Conservation (phyloP, 129 eudicot species). For the Dittrichia graveolens region DNA sequence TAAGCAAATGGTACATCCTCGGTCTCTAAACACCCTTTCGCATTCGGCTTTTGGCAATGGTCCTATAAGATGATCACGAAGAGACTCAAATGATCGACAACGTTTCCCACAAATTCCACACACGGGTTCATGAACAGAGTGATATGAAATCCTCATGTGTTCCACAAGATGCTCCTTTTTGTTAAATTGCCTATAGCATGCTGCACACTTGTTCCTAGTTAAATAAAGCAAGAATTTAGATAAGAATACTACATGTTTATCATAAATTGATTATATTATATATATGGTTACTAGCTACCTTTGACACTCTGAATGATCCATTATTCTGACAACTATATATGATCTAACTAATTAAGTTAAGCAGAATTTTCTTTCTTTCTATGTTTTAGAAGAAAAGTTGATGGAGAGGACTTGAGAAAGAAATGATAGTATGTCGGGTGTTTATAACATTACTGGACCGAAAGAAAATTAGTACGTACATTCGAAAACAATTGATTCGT, state of each 20-base stretch:
- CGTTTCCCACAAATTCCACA: constrained; percentile 87
- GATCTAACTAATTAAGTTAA: constrained; percentile 16
- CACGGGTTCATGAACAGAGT: constrained; percentile 93
- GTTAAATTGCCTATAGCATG: constrained; percentile 96
- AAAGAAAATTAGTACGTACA: constrained; percentile 6
- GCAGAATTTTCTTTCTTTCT: background rate
- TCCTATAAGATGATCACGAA: constrained; percentile 94
- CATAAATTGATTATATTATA: constrained; percentile 6
- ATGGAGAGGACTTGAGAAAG: constrained; percentile 42
- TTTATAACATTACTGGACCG: constrained; percentile 41
- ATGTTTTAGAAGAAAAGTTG: constrained; percentile 1
- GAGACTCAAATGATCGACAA: constrained; percentile 87
- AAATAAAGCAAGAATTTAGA: constrained; percentile 22
- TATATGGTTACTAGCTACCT: constrained; percentile 70
- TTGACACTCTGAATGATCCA: constrained; percentile 59
- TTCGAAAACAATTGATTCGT: constrained; percentile 23
- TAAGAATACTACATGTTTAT: background rate
- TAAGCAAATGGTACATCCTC: constrained; percentile 82
- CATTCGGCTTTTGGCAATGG: constrained; percentile 94
- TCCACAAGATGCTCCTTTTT: constrained; percentile 91
- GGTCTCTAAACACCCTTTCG: constrained; percentile 79
- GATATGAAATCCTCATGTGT: constrained; percentile 85
- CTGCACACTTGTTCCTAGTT: constrained; percentile 94
- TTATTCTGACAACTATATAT: constrained; percentile 42
- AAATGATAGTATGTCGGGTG: constrained; percentile 30